Evolutionary conservation across 805 yeast species (phyloP).

Genomic region (Torulaspora franciscae): DNA sequence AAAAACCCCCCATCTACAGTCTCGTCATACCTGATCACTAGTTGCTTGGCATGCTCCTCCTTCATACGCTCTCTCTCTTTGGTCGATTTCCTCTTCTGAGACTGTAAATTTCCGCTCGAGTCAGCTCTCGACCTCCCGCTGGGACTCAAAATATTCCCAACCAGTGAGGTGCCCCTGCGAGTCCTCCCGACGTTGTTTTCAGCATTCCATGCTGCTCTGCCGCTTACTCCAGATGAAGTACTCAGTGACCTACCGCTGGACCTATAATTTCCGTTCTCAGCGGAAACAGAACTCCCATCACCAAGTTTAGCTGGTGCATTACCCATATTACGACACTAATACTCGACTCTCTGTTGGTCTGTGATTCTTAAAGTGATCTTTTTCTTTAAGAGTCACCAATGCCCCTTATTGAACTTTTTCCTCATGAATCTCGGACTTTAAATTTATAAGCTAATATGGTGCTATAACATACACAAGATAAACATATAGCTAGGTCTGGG

Average conservation of each 20-base stretch:
- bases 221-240: constrained; percentile 7
- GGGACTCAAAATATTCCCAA: constrained; percentile 23
- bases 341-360: background rate
- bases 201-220: constrained; percentile 6
- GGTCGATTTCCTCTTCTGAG: constrained; percentile 38
- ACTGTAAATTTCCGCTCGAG: constrained; percentile 14
- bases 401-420: background rate
- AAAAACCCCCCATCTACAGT: constrained; percentile 90
- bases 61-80: constrained; percentile 51
- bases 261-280: constrained; percentile 10
- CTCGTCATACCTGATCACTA: constrained; percentile 59
- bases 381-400: background rate
- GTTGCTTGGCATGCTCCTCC: constrained; percentile 51
- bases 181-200: constrained; percentile 11
- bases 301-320: constrained; percentile 46
- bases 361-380: background rate
- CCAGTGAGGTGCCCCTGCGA: constrained; percentile 29
- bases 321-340: constrained; percentile 37
- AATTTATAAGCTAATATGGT: background rate
- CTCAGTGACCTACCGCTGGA: constrained; percentile 7
- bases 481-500: constrained; percentile 13
- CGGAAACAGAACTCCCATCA: constrained; percentile 18
- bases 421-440: background rate
- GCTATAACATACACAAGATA: background rate
- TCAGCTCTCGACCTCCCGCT: constrained; percentile 26